Percentiles rank a stretch among this genome's conserved stretches.
Conservation (phyloP, 2,329 filamentous ascomycete genomes). For the Westerdykella aurantiaca region DNA sequence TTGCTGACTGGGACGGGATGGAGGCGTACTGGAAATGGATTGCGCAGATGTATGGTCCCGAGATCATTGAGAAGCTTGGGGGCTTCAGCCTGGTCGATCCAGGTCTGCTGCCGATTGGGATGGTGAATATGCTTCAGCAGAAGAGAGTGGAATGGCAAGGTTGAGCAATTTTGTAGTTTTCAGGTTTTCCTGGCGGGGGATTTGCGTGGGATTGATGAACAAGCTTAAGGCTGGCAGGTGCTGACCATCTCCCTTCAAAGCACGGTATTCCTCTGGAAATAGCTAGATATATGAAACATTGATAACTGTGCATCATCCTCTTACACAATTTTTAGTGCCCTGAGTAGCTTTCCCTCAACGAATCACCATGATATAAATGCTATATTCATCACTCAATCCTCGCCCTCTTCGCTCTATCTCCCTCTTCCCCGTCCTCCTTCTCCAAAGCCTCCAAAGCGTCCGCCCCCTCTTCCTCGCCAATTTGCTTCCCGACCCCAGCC, state of each 20-base stretch:
- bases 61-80: conserved; percentile 31
- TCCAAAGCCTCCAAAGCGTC: conserved; percentile 11
- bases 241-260: no score
- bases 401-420: no score
- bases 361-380: no score
- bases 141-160: conserved; percentile 32
- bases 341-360: no score
- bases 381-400: no score
- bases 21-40: conserved; percentile 35
- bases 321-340: no score
- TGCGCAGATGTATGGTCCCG: conserved; percentile 32
- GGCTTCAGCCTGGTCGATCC: conserved; percentile 31
- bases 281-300: no score
- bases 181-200: no score
- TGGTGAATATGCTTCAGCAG: conserved; percentile 32
- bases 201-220: no score
- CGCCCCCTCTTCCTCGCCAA: conserved; percentile 17
- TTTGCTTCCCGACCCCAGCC: conserved; percentile 19
- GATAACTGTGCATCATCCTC: no score
- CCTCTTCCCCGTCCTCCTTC: conserved; percentile 1
- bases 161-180: conserved; percentile 3
- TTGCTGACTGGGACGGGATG: conserved; percentile 20
- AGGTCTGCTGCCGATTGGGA: conserved; percentile 32
- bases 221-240: no score
- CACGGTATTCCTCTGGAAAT: no score